Conservation (phyloP, 2,329 filamentous ascomycete species). For the Cladophialophora psammophila region DNA sequence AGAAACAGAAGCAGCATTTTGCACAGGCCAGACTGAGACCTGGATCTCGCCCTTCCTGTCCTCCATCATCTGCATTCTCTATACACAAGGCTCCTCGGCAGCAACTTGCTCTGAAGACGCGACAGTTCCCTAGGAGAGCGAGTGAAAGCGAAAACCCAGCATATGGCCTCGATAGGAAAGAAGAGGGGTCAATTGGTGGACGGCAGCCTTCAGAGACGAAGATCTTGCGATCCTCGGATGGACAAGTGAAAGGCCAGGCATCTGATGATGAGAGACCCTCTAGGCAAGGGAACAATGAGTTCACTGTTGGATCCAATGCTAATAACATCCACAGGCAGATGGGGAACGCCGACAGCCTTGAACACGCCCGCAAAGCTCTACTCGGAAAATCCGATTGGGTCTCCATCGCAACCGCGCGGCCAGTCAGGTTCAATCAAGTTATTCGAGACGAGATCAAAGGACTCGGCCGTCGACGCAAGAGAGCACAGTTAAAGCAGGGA, state of each 20-base stretch:
- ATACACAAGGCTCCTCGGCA: constrained; percentile 1
- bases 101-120: not conserved
- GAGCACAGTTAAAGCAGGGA: not conserved
- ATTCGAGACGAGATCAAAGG: constrained; percentile 9
- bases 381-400: constrained; percentile 27
- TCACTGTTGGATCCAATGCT: not conserved
- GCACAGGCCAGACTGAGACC: constrained; percentile 43
- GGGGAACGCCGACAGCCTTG: not conserved
- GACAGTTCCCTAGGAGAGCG: not conserved
- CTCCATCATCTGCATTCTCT: constrained; percentile 11
- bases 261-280: not conserved
- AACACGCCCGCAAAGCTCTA: constrained; percentile 20
- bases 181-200: not conserved
- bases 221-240: no score
- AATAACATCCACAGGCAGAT: constrained; percentile 13
- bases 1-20: constrained; percentile 46
- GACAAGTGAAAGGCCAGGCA: not conserved
- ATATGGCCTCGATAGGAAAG: not conserved
- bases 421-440: constrained; percentile 18
- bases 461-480: constrained; percentile 16
- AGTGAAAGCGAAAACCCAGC: not conserved
- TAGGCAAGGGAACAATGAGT: not conserved
- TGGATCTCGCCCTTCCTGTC: constrained; percentile 25
- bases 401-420: constrained; percentile 20
- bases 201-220: not conserved